Evolutionary conservation across 306 rosid genomes (phyloP).

Genomic region (Cotoneaster glaucophyllus): DNA sequence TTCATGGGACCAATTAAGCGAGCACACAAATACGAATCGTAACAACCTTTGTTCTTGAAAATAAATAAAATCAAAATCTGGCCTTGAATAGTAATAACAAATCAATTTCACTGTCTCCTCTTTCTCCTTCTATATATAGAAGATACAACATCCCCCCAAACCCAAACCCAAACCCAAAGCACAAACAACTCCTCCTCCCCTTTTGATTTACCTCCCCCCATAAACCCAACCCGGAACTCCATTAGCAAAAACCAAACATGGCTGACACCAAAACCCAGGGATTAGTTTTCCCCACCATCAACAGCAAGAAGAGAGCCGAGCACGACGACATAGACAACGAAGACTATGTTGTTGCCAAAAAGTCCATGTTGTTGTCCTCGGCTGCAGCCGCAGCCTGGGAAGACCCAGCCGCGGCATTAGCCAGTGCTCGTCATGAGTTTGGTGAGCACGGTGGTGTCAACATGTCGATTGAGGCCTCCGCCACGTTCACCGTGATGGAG

Average conservation of each 20-base stretch:
- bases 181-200: not conserved
- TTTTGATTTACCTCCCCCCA: not conserved
- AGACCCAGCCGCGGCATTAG: constrained; percentile 77
- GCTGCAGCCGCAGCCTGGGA: not conserved
- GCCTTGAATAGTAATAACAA: not conserved
- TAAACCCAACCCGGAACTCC: not conserved
- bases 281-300: constrained; percentile 10
- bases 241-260: constrained; percentile 13
- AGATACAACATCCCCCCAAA: not conserved
- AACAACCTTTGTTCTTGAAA: not conserved
- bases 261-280: constrained; percentile 28
- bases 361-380: constrained; percentile 15
- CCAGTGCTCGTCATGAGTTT: constrained; percentile 75
- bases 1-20: not conserved
- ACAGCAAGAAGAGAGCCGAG: constrained; percentile 29
- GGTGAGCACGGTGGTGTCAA: constrained; percentile 98
- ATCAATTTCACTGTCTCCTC: not conserved
- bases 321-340: constrained; percentile 21
- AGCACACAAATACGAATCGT: not conserved
- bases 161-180: not conserved
- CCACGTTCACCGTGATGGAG: constrained; percentile 96
- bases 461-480: constrained; percentile 99
- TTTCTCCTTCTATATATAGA: not conserved
- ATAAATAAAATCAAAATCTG: not conserved
- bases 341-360: constrained; percentile 24